Percentiles rank a stretch among this genome's conserved stretches.
These are phyloP conservation scores for Zygosaccharomyces pseudobailii DNA, from an alignment of 1,139 yeast species.

Conservation along the genomic window DNA sequence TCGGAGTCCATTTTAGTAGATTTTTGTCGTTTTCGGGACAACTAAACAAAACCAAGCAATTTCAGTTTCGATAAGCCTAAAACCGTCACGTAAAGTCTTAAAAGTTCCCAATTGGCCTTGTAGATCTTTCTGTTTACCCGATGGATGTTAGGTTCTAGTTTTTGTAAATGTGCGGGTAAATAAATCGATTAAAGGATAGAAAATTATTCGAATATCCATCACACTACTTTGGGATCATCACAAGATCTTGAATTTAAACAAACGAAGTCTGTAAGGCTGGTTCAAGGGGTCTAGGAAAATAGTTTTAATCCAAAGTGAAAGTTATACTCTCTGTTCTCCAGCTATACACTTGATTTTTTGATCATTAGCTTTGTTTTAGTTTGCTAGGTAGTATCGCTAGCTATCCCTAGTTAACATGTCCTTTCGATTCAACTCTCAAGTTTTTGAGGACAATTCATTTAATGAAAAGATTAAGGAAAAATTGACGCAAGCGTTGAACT, in stretches of 20 bases:
- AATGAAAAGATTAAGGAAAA: conserved; percentile 29
- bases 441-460: conserved; percentile 30
- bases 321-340: too few species aligned
- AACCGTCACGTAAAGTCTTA: background rate
- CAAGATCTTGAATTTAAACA: background rate
- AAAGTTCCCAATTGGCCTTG: background rate
- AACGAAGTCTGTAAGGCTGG: background rate
- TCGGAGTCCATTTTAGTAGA: conserved; percentile 2
- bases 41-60: background rate
- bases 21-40: background rate
- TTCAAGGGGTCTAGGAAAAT: background rate
- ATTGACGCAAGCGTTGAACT: conserved; percentile 27
- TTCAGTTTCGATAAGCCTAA: background rate
- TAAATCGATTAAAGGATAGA: background rate
- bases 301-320: background rate
- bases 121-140: background rate
- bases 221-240: background rate
- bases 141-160: background rate
- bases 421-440: conserved; percentile 27
- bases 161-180: conserved; percentile 6
- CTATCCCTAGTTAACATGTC: conserved; percentile 23
- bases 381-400: background rate
- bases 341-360: background rate
- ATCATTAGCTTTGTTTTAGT: background rate
- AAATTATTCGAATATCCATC: background rate